Percentiles rank a stretch among this genome's conserved stretches.
phyloP scores from a whole-genome alignment of 2,329 filamentous ascomycete genomes.

The Hortaea werneckii region DNA sequence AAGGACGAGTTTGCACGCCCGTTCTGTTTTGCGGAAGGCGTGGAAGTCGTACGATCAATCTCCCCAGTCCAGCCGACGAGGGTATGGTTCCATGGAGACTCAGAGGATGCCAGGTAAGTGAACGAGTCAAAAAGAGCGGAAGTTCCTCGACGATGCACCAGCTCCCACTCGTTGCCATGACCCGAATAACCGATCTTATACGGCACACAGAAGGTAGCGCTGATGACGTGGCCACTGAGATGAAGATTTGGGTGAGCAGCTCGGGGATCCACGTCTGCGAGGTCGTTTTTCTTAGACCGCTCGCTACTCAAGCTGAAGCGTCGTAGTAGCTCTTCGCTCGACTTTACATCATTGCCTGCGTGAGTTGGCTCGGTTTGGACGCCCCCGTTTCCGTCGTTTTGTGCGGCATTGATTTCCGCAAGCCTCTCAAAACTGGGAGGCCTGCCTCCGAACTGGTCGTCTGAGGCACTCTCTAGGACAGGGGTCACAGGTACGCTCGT shows the following conservation, averaged over 20 bases:
- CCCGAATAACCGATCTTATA: constrained; percentile 46
- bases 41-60: constrained; percentile 28
- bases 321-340: constrained; percentile 41
- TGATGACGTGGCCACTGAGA: constrained; percentile 53
- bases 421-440: not conserved
- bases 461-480: constrained; percentile 10
- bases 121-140: constrained; percentile 91
- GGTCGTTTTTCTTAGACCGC: constrained; percentile 28
- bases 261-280: constrained; percentile 43
- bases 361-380: not conserved
- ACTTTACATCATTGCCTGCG: constrained; percentile 8
- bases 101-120: constrained; percentile 71
- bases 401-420: not conserved
- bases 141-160: constrained; percentile 70
- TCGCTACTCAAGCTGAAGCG: constrained; percentile 40
- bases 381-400: not conserved
- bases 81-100: constrained; percentile 80
- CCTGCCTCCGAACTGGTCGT: not conserved
- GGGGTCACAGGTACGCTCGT: constrained; percentile 16
- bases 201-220: constrained; percentile 53
- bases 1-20: constrained; percentile 33
- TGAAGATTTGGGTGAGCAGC: constrained; percentile 47
- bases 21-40: constrained; percentile 19
- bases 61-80: constrained; percentile 94
- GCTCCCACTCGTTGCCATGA: constrained; percentile 50